Base-by-base conservation (phyloP, 129 eudicot species). In the Solidago caesia region DNA sequence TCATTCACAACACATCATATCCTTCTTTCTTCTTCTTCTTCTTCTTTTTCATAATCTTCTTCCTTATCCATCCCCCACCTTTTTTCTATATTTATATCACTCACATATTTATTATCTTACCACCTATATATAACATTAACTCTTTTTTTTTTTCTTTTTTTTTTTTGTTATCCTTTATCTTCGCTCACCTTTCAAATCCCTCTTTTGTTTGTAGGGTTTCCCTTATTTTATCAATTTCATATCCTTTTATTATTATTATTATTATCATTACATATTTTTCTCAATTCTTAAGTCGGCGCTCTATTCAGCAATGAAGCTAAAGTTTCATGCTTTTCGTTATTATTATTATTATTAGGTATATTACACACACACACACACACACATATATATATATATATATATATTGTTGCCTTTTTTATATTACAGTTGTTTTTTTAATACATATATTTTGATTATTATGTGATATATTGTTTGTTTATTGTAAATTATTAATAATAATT, bases 151-250 rank as follows among this genome's bases (percentile, higher is more conserved):
- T 58, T 12, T 61, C 71, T 45, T 45, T 56, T 44, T n/a, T 69
- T 51, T 33, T 70, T 21, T 68, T 44, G 68, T 48, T 58, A 66
- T 52, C 45, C 43, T 74, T 44, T 48, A 25, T 25, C n/a, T 41
- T 67, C 41, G 10, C 10, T 68, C 60, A 21, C 15, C 26, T 8
- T 25, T 44, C 46, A 67, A 67, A 33, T 56, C 7, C 45, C 44
- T 55, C 10, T 29, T 45, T 70, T 1, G 21, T 76, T 76, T 83
- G 65, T 76, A 84, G 87, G 84, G 84, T 74, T 83, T 79, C 6
- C 42, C 7, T 47, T 79, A 45, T 49, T 69, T 4, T 10, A 73
- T 52, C 45, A 26, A 29, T 44, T 71, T 78, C 61, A 39, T 13
- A 57, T 4, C 73, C 57, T 12, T 4, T 3, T 56, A 8, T 70